phyloP scores from a whole-genome alignment of 306 rosid genomes.

The Acacia confusa region DNA sequence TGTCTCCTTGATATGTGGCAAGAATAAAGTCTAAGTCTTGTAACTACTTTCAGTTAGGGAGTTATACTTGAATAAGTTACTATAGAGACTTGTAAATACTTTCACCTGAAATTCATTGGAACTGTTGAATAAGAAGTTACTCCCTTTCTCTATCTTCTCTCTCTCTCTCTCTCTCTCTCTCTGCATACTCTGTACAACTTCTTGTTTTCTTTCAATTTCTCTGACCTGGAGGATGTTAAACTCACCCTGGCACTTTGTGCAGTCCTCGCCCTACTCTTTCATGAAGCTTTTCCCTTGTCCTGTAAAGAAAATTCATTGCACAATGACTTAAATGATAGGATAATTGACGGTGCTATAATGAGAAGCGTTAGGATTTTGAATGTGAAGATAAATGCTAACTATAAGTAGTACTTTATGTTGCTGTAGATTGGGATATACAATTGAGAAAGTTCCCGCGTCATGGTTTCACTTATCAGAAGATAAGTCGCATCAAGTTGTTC shows the following conservation, averaged over 20 bases:
- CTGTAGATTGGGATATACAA: conserved; percentile 71
- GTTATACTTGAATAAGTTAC: too few species aligned
- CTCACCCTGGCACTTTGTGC: neutral
- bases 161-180: too few species aligned
- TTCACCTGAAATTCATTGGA: too few species aligned
- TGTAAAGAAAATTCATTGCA: neutral
- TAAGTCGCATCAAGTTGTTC: conserved; percentile 53
- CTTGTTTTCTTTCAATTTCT: neutral
- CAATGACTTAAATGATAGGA: conserved; percentile 15
- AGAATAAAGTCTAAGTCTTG: too few species aligned
- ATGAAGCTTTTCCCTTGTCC: neutral
- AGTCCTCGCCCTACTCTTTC: neutral
- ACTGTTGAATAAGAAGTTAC: too few species aligned
- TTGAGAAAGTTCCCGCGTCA: conserved; percentile 73
- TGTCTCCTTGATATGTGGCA: neutral
- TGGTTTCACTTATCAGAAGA: conserved; percentile 81
- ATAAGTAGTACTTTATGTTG: conserved; percentile 25
- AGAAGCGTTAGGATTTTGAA: conserved; percentile 19
- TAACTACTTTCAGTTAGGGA: too few species aligned
- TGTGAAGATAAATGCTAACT: conserved; percentile 35
- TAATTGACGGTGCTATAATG: conserved; percentile 24
- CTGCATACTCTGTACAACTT: too few species aligned
- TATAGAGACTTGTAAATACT: too few species aligned
- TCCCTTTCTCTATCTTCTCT: too few species aligned
- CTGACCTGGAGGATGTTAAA: neutral